These are phyloP conservation scores for Backusella westeae DNA, from an alignment of 192 early-diverging fungal species.

Conservation along the genomic window DNA sequence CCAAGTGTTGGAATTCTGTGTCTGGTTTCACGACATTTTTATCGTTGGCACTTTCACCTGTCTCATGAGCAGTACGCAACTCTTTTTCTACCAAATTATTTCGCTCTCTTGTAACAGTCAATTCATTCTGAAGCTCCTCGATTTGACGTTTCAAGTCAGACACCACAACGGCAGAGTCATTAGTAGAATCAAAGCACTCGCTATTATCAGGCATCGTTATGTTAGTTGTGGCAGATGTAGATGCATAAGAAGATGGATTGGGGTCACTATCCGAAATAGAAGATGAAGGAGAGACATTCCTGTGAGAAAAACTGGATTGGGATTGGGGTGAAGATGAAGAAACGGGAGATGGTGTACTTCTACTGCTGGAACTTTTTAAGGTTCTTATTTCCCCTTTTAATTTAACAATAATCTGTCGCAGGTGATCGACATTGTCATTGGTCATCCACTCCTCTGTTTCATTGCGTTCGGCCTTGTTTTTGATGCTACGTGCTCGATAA, in stretches of 20 bases:
- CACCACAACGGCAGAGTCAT: not conserved
- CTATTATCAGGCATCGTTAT: slow-evolving; percentile 3
- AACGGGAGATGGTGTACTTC: not conserved
- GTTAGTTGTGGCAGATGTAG: slow-evolving; percentile 11
- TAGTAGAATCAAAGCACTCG: not conserved
- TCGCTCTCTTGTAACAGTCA: slow-evolving; percentile 27
- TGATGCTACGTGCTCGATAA: slow-evolving; percentile 92
- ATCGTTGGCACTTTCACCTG: not conserved
- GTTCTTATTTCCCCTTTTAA: slow-evolving; percentile 56
- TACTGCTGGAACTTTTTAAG: slow-evolving; percentile 32
- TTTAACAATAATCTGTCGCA: slow-evolving; percentile 62
- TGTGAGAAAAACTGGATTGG: not conserved
- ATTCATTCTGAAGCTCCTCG: slow-evolving; percentile 28
- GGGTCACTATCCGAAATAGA: slow-evolving; percentile 14
- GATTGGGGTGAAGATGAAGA: not conserved
- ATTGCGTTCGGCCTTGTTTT: slow-evolving; percentile 85
- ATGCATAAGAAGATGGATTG: slow-evolving; percentile 2
- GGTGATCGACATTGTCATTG: slow-evolving; percentile 61
- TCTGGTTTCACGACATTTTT: not conserved
- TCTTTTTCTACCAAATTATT: slow-evolving; percentile 17
- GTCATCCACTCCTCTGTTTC: slow-evolving; percentile 56
- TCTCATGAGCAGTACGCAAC: not conserved
- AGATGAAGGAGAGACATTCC: slow-evolving; percentile 4
- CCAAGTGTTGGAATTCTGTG: slow-evolving; percentile 44
- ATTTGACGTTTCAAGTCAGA: slow-evolving; percentile 25